Base-by-base conservation (phyloP, 83 land plant genomes). In the Larix sibirica region DNA sequence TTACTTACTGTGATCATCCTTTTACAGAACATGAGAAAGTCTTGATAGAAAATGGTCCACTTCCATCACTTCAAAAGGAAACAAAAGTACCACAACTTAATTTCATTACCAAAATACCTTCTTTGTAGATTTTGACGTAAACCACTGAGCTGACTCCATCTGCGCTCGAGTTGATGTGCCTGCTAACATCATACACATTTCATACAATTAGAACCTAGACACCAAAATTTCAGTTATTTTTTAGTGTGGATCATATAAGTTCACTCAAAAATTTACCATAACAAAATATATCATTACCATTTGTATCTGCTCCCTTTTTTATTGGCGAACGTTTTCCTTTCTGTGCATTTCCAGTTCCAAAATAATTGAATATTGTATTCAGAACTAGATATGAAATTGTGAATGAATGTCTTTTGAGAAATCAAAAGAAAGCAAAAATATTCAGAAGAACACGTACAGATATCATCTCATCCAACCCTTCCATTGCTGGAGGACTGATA, bases 401-500 rank as follows among this genome's bases (percentile, higher is more conserved):
- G 28, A 61, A 79, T 62, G 38, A 62, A 79, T 64, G 44, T 59
- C 81, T 38, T 63, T 73, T 33, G 62, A n/a, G 14, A 23, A 21
- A 54, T 6, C 47, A 86, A 81, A 78, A 26, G 31, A 70, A 10
- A 42, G 65, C 20, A n/a, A 26, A 77, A 83, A 23, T 62, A 83
- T 26, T 24, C 38, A 71, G 42, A 58, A 54, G 64, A 26, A 50
- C 65, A 81, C 95, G 66, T 86, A 96, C 98, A 77, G 87, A 79
- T 50, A 97, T 54, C 66, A 94, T 80, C 47, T 76, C 85, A 83
- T 95, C 99, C 91, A 97, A 81, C 31, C 96, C 98, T 78, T 92
- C 96, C 98, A 97, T 97, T 18, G 54, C 83, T 38, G 99, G 99
- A 78, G 89, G 90, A 21, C 89, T 89, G 42, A 97, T 82, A 50